Evolutionary conservation across 345 rosid species (phyloP).

Genomic region (Cardiospermum halicacabum): DNA sequence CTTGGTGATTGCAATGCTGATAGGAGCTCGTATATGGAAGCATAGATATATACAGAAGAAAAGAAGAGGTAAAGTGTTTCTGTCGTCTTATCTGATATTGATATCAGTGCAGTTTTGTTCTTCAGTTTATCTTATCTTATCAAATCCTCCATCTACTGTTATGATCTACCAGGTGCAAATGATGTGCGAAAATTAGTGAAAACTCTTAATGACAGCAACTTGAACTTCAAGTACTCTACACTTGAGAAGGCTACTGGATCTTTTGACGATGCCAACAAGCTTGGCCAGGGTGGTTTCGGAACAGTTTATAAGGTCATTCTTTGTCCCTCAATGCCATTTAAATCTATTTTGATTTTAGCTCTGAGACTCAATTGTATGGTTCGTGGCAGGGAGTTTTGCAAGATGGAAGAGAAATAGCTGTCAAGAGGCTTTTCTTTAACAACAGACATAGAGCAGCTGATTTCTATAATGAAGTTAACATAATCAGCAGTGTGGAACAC

Average conservation of each 20-base stretch:
- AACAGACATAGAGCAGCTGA: constrained; percentile 84
- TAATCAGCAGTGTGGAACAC: constrained; percentile 83
- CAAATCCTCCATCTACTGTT: neutral
- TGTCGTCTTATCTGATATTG: neutral
- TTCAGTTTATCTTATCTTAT: neutral
- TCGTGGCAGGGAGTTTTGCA: constrained; percentile 62
- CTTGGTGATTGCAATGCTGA: constrained; percentile 45
- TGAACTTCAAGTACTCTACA: constrained; percentile 87
- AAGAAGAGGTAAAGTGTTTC: constrained; percentile 49
- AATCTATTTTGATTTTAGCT: neutral
- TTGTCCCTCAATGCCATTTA: neutral
- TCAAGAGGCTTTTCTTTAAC: constrained; percentile 87
- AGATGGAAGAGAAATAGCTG: constrained; percentile 92
- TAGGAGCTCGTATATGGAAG: constrained; percentile 60
- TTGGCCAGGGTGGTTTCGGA: constrained; percentile 97
- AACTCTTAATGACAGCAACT: constrained; percentile 68
- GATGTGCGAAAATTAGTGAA: constrained; percentile 63
- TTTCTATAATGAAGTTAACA: constrained; percentile 92
- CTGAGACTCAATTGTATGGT: neutral
- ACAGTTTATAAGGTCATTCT: constrained; percentile 77
- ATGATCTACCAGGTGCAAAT: constrained; percentile 47
- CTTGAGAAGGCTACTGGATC: constrained; percentile 85
- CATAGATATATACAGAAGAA: constrained; percentile 54
- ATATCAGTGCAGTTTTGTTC: neutral
- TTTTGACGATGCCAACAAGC: constrained; percentile 63